phyloP scores from a whole-genome alignment of 1,284 basidiomycete species.

The Phenoliferia sp. region DNA sequence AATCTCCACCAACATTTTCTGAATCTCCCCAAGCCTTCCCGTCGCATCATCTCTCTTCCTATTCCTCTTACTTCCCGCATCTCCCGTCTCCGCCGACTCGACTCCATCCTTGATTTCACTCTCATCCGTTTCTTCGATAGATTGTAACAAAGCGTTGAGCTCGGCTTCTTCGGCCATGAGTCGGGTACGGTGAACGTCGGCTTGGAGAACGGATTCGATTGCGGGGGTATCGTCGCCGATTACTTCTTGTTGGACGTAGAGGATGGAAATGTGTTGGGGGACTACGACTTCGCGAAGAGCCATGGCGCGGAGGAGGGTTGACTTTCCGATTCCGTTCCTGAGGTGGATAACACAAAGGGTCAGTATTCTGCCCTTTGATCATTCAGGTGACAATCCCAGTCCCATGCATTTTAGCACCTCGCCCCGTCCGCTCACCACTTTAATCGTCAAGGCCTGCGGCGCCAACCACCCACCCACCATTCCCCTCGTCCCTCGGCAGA shows the following conservation, averaged over 20 bases:
- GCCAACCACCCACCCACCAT: too few species aligned
- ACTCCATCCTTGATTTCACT: slow-evolving; percentile 45
- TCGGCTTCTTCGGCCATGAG: slow-evolving; percentile 72
- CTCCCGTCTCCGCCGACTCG: slow-evolving; percentile 50
- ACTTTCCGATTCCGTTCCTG: slow-evolving; percentile 87
- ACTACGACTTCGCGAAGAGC: slow-evolving; percentile 92
- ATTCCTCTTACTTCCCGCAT: slow-evolving; percentile 59
- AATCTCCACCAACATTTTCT: slow-evolving; percentile 87
- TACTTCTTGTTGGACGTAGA: slow-evolving; percentile 98
- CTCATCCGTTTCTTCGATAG: slow-evolving; percentile 47
- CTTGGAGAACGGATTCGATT: slow-evolving; percentile 89
- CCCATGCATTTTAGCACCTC: too few species aligned
- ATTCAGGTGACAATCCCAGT: too few species aligned
- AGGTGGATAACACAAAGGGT: not conserved
- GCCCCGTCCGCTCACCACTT: too few species aligned
- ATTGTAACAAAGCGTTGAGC: slow-evolving; percentile 65
- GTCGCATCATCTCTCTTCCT: slow-evolving; percentile 74
- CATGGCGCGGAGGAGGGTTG: slow-evolving; percentile 91
- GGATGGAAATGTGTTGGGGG: slow-evolving; percentile 87
- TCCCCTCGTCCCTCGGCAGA: too few species aligned
- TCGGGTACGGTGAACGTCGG: slow-evolving; percentile 92
- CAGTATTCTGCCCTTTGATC: too few species aligned
- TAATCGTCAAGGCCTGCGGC: too few species aligned
- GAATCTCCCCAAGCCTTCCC: slow-evolving; percentile 82
- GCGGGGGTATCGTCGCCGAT: slow-evolving; percentile 88